phyloP scores from a whole-genome alignment of 169 alveolate species.

The Theileria orientalis region DNA sequence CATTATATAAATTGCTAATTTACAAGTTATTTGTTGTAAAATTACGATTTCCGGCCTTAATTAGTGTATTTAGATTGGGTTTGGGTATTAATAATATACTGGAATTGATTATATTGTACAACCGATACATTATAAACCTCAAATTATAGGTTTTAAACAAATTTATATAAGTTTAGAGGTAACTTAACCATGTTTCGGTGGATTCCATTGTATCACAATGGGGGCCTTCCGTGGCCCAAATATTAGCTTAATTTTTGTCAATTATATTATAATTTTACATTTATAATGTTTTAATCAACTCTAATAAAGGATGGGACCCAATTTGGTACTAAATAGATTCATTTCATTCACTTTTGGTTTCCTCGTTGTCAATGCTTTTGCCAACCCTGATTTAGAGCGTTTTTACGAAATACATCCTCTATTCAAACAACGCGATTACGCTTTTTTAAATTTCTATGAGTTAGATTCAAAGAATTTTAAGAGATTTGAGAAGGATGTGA shows the following conservation, averaged over 20 bases:
- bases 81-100: not conserved
- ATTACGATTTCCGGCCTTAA: not conserved
- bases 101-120: not conserved
- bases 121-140: not conserved
- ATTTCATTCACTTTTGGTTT: slow-evolving; percentile 62
- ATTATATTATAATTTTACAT: not conserved
- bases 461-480: slow-evolving; percentile 48
- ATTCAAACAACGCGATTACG: slow-evolving; percentile 71
- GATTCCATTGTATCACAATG: not conserved
- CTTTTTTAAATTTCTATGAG: slow-evolving; percentile 69
- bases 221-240: not conserved
- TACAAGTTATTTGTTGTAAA: slow-evolving; percentile 3
- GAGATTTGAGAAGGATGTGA: slow-evolving; percentile 69
- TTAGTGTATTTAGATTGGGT: not conserved
- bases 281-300: too few species aligned
- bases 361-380: slow-evolving; percentile 58
- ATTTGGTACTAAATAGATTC: slow-evolving; percentile 47
- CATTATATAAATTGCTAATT: not conserved
- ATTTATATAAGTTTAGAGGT: not conserved
- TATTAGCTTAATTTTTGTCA: not conserved
- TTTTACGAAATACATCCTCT: slow-evolving; percentile 73
- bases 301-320: too few species aligned
- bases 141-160: not conserved
- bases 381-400: slow-evolving; percentile 76
- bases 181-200: not conserved